Conservation (phyloP, 805 yeast genomes). For the Zygotorulaspora chibaensis region DNA sequence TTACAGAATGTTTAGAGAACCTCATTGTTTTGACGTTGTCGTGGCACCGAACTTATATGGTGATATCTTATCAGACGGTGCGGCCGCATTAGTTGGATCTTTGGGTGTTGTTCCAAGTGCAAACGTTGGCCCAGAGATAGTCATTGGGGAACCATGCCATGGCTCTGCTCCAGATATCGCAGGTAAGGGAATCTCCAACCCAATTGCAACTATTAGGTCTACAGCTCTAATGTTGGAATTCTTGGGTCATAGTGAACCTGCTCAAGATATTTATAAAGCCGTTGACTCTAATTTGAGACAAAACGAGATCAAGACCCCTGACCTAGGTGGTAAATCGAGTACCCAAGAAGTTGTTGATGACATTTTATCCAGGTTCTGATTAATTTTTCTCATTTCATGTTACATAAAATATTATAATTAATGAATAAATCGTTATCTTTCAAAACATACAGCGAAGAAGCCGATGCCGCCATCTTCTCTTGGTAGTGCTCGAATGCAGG, state of each 20-base stretch:
- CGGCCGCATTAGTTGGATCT: slow-evolving; percentile 96
- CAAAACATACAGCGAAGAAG: slow-evolving; percentile 91
- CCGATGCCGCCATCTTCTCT: slow-evolving; percentile 98
- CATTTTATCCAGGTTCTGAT: slow-evolving; percentile 44
- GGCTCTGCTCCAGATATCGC: slow-evolving; percentile 99
- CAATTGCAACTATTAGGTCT: slow-evolving; percentile 96
- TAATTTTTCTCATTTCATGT: not conserved
- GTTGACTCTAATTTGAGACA: slow-evolving; percentile 89
- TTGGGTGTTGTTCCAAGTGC: slow-evolving; percentile 98
- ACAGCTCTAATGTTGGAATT: slow-evolving; percentile 96
- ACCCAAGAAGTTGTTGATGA: slow-evolving; percentile 87
- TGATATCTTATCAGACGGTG: slow-evolving; percentile 95
- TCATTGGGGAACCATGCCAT: slow-evolving; percentile 98
- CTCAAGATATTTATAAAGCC: slow-evolving; percentile 87
- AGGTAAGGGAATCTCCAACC: slow-evolving; percentile 91
- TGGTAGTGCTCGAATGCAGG: slow-evolving; percentile 82
- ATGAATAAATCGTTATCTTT: slow-evolving; percentile 37
- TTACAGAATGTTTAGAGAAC: slow-evolving; percentile 97
- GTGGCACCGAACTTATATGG: slow-evolving; percentile 99
- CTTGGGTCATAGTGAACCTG: slow-evolving; percentile 85
- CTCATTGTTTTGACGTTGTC: slow-evolving; percentile 93
- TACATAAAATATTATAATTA: slow-evolving; percentile 1
- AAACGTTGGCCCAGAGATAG: slow-evolving; percentile 93
- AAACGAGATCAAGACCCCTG: slow-evolving; percentile 78
- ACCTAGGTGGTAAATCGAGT: slow-evolving; percentile 84